A percentile compares a stretch with the other conserved stretches of the same genome.
Conservation (phyloP, 768 basidiomycete genomes). For the Floccularia luteovirens region DNA sequence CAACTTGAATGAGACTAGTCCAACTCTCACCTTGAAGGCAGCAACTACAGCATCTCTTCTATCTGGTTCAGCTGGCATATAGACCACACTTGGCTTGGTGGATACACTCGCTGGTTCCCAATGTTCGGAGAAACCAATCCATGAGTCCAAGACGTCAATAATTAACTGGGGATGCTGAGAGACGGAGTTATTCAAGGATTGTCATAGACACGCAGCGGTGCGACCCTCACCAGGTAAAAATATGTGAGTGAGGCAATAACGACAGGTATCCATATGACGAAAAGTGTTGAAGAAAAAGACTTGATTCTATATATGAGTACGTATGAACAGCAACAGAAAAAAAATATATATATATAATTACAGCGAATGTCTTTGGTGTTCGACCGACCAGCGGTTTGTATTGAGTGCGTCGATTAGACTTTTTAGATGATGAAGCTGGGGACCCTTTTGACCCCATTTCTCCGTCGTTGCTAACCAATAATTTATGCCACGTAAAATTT, state of each 20-base stretch:
- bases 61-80: conserved; percentile 42
- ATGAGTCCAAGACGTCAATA: conserved; percentile 20
- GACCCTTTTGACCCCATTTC: no score
- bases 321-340: no score
- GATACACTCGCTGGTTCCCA: conserved; percentile 18
- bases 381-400: no score
- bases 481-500: no score
- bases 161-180: conserved; percentile 11
- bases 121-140: conserved; percentile 34
- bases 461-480: no score
- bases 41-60: conserved; percentile 66
- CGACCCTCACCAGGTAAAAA: conserved; percentile 6
- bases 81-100: conserved; percentile 4
- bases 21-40: conserved; percentile 64
- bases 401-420: no score
- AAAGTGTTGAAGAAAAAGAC: background rate
- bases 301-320: no score
- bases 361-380: no score
- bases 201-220: background rate
- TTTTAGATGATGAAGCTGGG: no score
- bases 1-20: background rate
- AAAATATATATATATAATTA: no score
- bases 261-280: background rate
- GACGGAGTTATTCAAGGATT: background rate
- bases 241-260: background rate